phyloP scores from a whole-genome alignment of 1,139 yeast genomes.

The Yamadazyma dendronema region DNA sequence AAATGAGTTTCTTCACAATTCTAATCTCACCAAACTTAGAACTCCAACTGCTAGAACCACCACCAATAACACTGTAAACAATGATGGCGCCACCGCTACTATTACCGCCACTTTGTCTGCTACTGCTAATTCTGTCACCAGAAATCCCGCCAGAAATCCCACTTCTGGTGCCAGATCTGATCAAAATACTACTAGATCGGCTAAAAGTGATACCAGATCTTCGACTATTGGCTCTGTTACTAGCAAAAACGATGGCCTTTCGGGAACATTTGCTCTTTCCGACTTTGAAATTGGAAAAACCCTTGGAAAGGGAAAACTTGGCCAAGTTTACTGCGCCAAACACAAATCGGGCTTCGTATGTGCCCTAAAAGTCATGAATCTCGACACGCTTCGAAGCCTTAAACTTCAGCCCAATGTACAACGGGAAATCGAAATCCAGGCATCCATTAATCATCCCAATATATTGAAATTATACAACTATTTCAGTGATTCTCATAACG shows the following conservation, averaged over 20 bases:
- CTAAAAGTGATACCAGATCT: no score
- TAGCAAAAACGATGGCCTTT: no score
- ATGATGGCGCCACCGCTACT: not conserved
- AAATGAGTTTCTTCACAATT: constrained; percentile 7
- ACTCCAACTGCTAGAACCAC: constrained; percentile 1
- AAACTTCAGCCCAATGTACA: constrained; percentile 86
- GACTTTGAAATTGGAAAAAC: constrained; percentile 89
- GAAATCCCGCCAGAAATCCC: no score
- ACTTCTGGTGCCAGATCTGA: not conserved
- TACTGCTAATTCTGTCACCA: no score
- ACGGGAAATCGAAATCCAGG: constrained; percentile 89
- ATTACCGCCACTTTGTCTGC: not conserved
- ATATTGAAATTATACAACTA: constrained; percentile 81
- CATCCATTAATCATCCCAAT: constrained; percentile 71
- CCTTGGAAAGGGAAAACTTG: constrained; percentile 91
- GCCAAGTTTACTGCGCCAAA: constrained; percentile 84
- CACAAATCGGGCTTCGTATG: constrained; percentile 82
- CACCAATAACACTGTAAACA: not conserved
- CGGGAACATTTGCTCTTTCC: constrained; percentile 28
- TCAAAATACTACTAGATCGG: no score
- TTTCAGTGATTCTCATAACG: constrained; percentile 76
- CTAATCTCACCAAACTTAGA: constrained; percentile 7
- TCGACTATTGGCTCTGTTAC: no score
- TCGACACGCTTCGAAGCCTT: constrained; percentile 68
- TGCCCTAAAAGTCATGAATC: constrained; percentile 90